Evolutionary conservation across 371 early-diverging fungal genomes (phyloP).

Genomic region (Rhizopus delemar): DNA sequence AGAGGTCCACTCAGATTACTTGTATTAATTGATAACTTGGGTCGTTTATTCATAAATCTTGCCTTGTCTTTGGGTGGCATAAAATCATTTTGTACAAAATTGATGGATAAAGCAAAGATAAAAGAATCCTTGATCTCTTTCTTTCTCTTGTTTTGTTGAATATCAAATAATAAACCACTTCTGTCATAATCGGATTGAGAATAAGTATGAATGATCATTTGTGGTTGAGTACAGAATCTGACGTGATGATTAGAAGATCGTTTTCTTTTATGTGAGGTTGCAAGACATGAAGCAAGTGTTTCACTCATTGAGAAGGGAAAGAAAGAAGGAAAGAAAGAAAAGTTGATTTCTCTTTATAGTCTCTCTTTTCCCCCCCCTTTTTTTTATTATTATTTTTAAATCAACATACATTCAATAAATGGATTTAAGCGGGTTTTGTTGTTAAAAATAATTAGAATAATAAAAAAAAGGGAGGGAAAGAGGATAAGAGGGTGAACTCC

Average conservation of each 20-base stretch:
- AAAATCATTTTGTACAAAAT: constrained; percentile 9
- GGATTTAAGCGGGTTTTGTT: too few relatives aligned
- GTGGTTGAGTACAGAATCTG: constrained; percentile 39
- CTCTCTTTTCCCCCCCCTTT: too few relatives aligned
- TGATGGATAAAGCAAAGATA: constrained; percentile 20
- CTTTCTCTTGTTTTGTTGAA: constrained; percentile 4
- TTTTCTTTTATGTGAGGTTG: constrained; percentile 22
- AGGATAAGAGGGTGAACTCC: too few relatives aligned
- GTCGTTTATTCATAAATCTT: constrained; percentile 16
- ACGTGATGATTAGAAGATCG: constrained; percentile 28
- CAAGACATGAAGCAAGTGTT: constrained; percentile 13
- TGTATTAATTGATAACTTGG: constrained; percentile 45
- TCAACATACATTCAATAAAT: too few relatives aligned
- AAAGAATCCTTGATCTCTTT: constrained; percentile 17
- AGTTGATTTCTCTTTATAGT: neutral
- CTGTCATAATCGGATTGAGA: constrained; percentile 52
- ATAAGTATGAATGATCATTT: constrained; percentile 37
- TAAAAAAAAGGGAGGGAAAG: too few relatives aligned
- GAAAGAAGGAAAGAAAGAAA: neutral
- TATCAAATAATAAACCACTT: constrained; percentile 33
- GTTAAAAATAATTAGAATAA: too few relatives aligned
- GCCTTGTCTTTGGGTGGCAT: constrained; percentile 9
- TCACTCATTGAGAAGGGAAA: neutral
- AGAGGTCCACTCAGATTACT: constrained; percentile 43
- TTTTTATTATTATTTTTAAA: too few relatives aligned